Evolutionary conservation across 2,329 filamentous ascomycete genomes (phyloP).

Genomic region (Corniculantispora saksenae): DNA sequence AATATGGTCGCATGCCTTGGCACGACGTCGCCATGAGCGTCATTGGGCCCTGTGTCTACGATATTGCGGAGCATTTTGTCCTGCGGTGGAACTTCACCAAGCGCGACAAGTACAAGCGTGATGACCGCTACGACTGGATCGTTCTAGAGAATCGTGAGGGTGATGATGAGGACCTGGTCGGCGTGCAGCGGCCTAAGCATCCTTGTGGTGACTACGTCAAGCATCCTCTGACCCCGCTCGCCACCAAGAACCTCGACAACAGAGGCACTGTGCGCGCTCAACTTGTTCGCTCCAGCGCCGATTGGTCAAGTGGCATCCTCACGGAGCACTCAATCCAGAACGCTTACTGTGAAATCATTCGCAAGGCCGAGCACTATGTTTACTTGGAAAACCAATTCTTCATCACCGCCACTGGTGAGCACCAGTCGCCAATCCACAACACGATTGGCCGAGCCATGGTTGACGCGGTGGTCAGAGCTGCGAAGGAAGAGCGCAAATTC

Average conservation of each 20-base stretch:
- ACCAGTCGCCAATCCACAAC: constrained; percentile 85
- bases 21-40: constrained; percentile 92
- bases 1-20: constrained; percentile 97
- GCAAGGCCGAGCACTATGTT: constrained; percentile 85
- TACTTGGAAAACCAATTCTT: constrained; percentile 99
- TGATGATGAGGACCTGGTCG: constrained; percentile 80
- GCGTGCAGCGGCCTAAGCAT: constrained; percentile 84
- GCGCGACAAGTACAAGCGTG: constrained; percentile 95
- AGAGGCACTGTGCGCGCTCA: constrained; percentile 80
- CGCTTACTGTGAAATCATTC: constrained; percentile 81
- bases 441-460: constrained; percentile 87
- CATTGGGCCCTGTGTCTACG: constrained; percentile 86
- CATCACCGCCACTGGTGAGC: constrained; percentile 88
- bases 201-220: constrained; percentile 85
- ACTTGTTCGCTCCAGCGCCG: constrained; percentile 82
- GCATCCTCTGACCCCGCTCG: constrained; percentile 73
- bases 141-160: constrained; percentile 73
- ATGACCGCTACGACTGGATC: constrained; percentile 81
- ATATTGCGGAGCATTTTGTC: constrained; percentile 94
- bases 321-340: constrained; percentile 85
- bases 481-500: constrained; percentile 83
- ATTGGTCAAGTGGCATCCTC: constrained; percentile 92
- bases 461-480: constrained; percentile 80
- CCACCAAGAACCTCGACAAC: constrained; percentile 61
- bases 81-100: constrained; percentile 97